These are phyloP conservation scores for Corymbia maculata DNA, from an alignment of 345 rosid species.

Conservation along the genomic window DNA sequence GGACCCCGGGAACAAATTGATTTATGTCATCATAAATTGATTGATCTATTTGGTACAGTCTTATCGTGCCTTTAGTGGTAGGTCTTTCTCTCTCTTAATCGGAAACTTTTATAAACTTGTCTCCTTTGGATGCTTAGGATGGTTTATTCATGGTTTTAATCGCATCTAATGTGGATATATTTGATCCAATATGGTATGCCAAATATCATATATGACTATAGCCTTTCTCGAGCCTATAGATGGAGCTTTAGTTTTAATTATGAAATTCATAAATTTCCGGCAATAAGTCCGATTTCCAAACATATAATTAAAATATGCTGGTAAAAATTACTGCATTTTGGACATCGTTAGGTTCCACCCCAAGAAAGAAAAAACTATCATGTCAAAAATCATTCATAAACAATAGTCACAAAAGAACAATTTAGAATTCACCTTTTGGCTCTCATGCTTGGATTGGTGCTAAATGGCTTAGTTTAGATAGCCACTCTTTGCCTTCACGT, in stretches of 20 bases:
- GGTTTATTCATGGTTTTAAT: too few relatives aligned
- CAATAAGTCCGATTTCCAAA: neutral
- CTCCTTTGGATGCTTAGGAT: too few relatives aligned
- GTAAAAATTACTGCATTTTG: neutral
- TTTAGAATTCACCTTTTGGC: neutral
- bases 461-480: neutral
- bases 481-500: neutral
- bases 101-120: neutral
- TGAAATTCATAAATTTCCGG: neutral
- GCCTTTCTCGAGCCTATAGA: too few relatives aligned
- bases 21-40: neutral
- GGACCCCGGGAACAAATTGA: neutral
- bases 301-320: neutral
- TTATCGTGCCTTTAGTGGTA: neutral
- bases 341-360: neutral
- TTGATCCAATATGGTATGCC: neutral
- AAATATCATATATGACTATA: neutral
- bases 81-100: neutral
- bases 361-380: neutral
- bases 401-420: neutral
- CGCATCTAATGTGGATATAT: too few relatives aligned
- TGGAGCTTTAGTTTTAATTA: neutral
- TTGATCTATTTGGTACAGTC: neutral
- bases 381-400: neutral
- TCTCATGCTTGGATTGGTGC: neutral